These are phyloP conservation scores for Dysphania ambrosioides DNA, from an alignment of 148 eudicot species.

Conservation along the genomic window DNA sequence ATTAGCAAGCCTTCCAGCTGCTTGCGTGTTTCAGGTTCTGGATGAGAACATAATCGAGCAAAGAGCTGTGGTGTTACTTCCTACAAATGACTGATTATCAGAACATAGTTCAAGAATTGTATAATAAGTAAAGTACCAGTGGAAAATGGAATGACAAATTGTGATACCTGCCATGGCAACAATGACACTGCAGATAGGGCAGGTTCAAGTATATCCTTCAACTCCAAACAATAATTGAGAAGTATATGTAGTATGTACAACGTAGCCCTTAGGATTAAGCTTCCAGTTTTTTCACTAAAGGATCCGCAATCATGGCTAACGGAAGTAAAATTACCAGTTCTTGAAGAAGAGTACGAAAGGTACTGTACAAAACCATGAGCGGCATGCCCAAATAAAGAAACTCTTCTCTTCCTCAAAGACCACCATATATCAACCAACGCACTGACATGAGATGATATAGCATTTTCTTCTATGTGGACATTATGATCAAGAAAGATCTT, in stretches of 20 bases:
- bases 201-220: conserved; percentile 77
- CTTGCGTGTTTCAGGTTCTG: conserved; percentile 70
- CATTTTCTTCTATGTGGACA: conserved; percentile 40
- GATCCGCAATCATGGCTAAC: conserved; percentile 37
- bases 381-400: conserved; percentile 91
- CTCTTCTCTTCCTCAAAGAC: conserved; percentile 84
- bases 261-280: conserved; percentile 76
- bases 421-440: conserved; percentile 75
- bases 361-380: conserved; percentile 74
- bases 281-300: conserved; percentile 44
- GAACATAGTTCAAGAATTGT: conserved; percentile 15
- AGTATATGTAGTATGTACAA: conserved; percentile 78
- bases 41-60: conserved; percentile 94
- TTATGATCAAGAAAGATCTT: conserved; percentile 40
- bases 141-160: conserved; percentile 7
- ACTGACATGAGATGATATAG: conserved; percentile 38
- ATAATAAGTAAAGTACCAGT: conserved; percentile 8
- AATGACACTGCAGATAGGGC: conserved; percentile 74
- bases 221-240: conserved; percentile 84
- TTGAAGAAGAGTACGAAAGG: conserved; percentile 69
- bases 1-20: conserved; percentile 78
- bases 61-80: conserved; percentile 88
- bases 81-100: conserved; percentile 49
- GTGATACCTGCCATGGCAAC: conserved; percentile 94
- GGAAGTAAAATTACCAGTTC: conserved; percentile 38